phyloP scores from a whole-genome alignment of 345 rosid genomes.

The Euclidium syriacum region DNA sequence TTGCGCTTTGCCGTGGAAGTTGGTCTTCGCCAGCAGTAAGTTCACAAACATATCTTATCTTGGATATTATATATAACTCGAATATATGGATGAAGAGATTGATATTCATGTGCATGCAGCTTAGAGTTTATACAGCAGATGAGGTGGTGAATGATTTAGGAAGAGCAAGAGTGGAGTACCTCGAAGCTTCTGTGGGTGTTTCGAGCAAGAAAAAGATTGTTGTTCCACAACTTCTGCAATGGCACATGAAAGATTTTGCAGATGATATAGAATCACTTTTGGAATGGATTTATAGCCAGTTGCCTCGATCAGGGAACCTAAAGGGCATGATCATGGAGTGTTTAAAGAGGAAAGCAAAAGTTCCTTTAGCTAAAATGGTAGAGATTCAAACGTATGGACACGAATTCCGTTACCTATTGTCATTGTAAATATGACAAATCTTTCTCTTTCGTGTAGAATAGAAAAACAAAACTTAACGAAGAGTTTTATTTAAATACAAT shows the following conservation, averaged over 20 bases:
- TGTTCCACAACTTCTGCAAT: constrained; percentile 77
- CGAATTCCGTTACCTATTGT: constrained; percentile 67
- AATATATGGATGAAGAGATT: not conserved
- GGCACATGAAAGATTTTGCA: constrained; percentile 90
- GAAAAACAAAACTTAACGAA: too few relatives aligned
- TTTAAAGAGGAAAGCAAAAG: constrained; percentile 50
- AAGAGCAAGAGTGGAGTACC: constrained; percentile 68
- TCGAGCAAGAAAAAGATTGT: constrained; percentile 74
- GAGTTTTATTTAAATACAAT: too few relatives aligned
- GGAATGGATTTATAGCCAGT: constrained; percentile 87
- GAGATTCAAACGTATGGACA: constrained; percentile 74
- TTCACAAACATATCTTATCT: not conserved
- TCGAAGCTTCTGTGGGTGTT: constrained; percentile 77
- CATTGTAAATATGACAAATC: constrained; percentile 30
- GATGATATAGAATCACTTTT: constrained; percentile 72
- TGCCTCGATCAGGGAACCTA: constrained; percentile 58
- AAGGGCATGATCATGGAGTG: constrained; percentile 72
- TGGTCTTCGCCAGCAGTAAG: constrained; percentile 97
- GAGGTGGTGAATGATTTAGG: constrained; percentile 66
- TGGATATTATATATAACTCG: not conserved
- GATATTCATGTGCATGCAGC: constrained; percentile 49
- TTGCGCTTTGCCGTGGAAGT: constrained; percentile 87
- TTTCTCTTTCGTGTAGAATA: not conserved
- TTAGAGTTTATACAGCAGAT: constrained; percentile 68
- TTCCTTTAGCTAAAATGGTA: constrained; percentile 41